These are phyloP conservation scores for Pistacia atlantica DNA, from an alignment of 345 rosid genomes.

Conservation along the genomic window DNA sequence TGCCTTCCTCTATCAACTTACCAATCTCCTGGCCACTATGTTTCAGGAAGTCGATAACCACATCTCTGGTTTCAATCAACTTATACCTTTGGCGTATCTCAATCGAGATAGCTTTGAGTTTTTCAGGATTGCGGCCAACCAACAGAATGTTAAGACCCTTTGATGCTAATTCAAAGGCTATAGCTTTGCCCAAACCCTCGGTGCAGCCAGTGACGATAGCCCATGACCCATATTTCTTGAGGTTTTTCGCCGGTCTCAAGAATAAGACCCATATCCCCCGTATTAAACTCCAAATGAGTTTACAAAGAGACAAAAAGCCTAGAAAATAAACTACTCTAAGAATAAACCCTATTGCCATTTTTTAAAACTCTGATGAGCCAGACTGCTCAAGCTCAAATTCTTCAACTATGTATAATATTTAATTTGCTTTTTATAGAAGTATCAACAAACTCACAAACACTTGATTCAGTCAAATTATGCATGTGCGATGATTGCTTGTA, in stretches of 20 bases:
- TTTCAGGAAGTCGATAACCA: conserved; percentile 57
- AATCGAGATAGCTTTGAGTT: conserved; percentile 43
- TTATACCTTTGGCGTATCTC: conserved; percentile 35
- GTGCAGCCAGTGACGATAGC: conserved; percentile 88
- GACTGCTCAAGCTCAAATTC: too few relatives aligned
- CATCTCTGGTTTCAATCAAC: conserved; percentile 35
- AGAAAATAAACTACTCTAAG: not conserved
- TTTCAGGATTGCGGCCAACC: conserved; percentile 59
- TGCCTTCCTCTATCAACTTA: conserved; percentile 45
- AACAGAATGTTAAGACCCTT: conserved; percentile 68
- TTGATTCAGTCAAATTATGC: too few relatives aligned
- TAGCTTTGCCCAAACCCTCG: conserved; percentile 83
- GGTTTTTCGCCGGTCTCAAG: conserved; percentile 48
- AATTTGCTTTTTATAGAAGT: too few relatives aligned
- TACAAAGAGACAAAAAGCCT: conserved; percentile 34
- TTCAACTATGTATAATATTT: too few relatives aligned
- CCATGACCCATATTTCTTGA: conserved; percentile 76
- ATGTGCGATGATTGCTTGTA: too few relatives aligned
- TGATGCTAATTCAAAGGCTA: conserved; percentile 61
- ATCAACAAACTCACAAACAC: too few relatives aligned
- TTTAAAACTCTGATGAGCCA: too few relatives aligned
- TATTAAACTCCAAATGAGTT: conserved; percentile 17
- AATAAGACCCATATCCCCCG: conserved; percentile 39
- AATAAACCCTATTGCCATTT: conserved; percentile 17
- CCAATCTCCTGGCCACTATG: conserved; percentile 9